These are phyloP conservation scores for Takashimella koratensis DNA, from an alignment of 1,284 basidiomycete species.

Conservation along the genomic window DNA sequence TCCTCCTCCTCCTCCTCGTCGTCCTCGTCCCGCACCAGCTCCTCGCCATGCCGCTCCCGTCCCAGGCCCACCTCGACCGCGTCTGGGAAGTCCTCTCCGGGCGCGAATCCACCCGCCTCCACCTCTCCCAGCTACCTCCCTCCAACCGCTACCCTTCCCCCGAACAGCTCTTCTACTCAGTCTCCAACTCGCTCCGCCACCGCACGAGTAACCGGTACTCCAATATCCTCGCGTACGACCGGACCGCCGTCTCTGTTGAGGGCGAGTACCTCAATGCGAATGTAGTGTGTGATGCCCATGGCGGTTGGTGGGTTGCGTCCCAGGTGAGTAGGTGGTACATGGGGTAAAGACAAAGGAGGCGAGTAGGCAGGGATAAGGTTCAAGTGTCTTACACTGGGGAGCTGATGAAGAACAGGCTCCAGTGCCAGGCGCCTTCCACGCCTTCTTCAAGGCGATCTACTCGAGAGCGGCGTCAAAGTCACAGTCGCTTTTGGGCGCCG, in stretches of 20 bases:
- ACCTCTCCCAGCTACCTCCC: not conserved
- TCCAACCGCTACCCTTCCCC: not conserved
- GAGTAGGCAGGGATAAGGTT: not conserved
- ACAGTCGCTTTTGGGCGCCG: slow-evolving; percentile 11
- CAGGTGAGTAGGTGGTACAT: slow-evolving; percentile 29
- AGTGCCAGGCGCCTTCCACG: slow-evolving; percentile 25
- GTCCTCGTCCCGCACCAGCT: not conserved
- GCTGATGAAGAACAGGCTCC: slow-evolving; percentile 31
- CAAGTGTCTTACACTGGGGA: too few relatives aligned
- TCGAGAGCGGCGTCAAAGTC: slow-evolving; percentile 18
- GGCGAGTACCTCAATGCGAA: slow-evolving; percentile 42
- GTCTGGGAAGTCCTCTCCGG: not conserved
- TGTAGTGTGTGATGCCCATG: slow-evolving; percentile 28
- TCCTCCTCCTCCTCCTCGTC: not conserved
- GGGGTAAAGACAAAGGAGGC: not conserved
- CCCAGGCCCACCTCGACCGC: not conserved
- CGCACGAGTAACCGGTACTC: slow-evolving; percentile 33
- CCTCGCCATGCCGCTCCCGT: not conserved
- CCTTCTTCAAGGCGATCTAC: slow-evolving; percentile 37
- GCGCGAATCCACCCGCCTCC: not conserved
- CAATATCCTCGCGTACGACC: slow-evolving; percentile 43
- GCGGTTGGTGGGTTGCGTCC: slow-evolving; percentile 40
- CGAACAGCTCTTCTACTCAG: slow-evolving; percentile 24
- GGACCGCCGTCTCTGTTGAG: slow-evolving; percentile 29
- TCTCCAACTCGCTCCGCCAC: slow-evolving; percentile 21